Percentiles rank a stretch among this genome's conserved stretches.
Conservation (phyloP, 345 rosid species). For the Populus tremula region DNA sequence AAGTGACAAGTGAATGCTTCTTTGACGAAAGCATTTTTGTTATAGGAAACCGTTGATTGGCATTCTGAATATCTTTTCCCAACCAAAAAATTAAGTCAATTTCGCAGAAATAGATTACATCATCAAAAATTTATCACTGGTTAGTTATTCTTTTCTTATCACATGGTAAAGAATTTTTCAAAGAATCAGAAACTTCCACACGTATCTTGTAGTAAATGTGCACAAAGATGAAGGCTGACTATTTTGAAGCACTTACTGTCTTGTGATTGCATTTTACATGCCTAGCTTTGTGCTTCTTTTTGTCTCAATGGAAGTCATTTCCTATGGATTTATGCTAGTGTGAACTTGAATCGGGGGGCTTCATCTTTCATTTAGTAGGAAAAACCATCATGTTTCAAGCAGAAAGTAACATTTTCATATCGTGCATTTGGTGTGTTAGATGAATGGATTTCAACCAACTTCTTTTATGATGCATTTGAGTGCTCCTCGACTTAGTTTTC, state of each 20-base stretch:
- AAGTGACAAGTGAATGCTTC: background rate
- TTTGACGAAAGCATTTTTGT: background rate
- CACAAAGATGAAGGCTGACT: background rate
- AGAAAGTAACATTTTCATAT: too few relatives aligned
- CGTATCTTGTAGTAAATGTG: background rate
- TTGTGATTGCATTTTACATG: background rate
- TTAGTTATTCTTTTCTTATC: too few relatives aligned
- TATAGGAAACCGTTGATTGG: background rate
- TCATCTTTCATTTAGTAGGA: background rate
- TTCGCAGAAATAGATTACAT: background rate
- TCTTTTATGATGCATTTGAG: background rate
- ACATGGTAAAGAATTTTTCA: background rate
- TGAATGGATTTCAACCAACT: background rate
- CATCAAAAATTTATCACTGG: background rate
- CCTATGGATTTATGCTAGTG: background rate
- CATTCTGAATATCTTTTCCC: background rate
- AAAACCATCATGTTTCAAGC: background rate
- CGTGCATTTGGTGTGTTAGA: background rate
- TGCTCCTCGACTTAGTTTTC: background rate
- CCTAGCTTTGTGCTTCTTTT: background rate
- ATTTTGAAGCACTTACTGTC: background rate
- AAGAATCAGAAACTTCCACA: background rate
- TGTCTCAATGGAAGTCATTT: background rate
- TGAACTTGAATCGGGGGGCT: background rate
- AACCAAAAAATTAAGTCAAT: background rate